These are phyloP conservation scores for Tieghemostelium lacteum DNA, from an alignment of 78 protist genomes.

Conservation along the genomic window DNA sequence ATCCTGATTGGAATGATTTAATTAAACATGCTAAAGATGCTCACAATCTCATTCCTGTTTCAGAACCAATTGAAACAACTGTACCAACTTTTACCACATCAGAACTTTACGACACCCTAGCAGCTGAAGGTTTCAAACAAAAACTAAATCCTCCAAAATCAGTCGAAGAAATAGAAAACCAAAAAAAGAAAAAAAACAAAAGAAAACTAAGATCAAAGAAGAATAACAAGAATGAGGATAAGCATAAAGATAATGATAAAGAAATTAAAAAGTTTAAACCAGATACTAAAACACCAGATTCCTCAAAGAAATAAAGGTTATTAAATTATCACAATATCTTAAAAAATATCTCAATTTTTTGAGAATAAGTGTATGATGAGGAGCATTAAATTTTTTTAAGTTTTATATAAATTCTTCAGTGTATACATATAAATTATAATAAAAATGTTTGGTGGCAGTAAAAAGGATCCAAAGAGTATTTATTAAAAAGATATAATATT, in stretches of 20 bases:
- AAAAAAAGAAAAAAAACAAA: neutral
- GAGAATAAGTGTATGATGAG: too few species aligned
- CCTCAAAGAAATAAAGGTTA: too few species aligned
- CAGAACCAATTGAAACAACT: conserved; percentile 1
- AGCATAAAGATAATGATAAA: neutral
- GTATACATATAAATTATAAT: too few species aligned
- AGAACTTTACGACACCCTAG: conserved; percentile 3
- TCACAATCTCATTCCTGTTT: neutral
- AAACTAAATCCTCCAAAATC: neutral
- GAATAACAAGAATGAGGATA: neutral
- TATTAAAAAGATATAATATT: too few species aligned
- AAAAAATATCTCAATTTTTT: too few species aligned
- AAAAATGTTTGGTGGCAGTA: too few species aligned
- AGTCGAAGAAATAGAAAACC: conserved; percentile 17
- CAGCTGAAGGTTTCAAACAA: conserved; percentile 3
- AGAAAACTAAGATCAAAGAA: neutral
- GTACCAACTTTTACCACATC: conserved; percentile 29
- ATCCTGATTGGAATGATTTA: conserved; percentile 69
- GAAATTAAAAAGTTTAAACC: too few species aligned
- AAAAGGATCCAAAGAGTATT: neutral
- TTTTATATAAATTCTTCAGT: too few species aligned
- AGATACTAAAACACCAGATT: too few species aligned
- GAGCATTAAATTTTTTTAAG: too few species aligned
- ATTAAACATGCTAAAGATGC: conserved; percentile 24
- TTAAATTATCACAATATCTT: too few species aligned